Evolutionary conservation across 768 basidiomycete genomes (phyloP), one percentile per base, ranked within the genome.

Genomic region (Neoboletus brunneissimus): DNA sequence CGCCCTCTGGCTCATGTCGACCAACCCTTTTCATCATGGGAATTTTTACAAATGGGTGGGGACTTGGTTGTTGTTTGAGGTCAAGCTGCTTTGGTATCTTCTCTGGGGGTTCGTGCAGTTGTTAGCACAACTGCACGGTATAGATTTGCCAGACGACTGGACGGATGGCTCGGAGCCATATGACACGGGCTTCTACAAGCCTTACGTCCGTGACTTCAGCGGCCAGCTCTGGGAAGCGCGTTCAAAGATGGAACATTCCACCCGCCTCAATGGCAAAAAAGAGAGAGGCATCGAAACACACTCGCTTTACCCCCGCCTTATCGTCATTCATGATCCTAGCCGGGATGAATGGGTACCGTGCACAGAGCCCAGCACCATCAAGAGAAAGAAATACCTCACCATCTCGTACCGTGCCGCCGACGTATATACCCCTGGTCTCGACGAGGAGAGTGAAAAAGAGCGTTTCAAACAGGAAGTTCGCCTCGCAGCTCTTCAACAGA

Each of bases 151-250:
- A 18, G 35, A 20, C 5, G 25, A 25, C 25, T 25, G 25, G 25
- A 25, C 25, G 18, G 45, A 37, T 0, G 49, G 20, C 1, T 42
- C 37, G 11, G 22, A 11, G 6, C 3, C 22, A 11, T 65, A 62
- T 16, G 20, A 23, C 13, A 50, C 57, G 4, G 47, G 61, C 1
- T 3, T 23, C 18, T 54, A 54, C 31, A 54, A 54, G n/a, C 49
- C 49, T 32, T 54, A 53, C 20, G 5, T 6, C 8, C 54, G 48
- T 6, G 6, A 31, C 1, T 65, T 56, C 48, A 55, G 41, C 31
- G 51, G 60, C 4, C 64, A 65, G 32, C 40, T 65, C 44, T 65
- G 64, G 64, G 57, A 60, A 22, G 64, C 64, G 8, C 60, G 64
- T 29, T 65, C 64, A 4, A 22, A 18, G 2, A 62, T n/a, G 45